Conservation (phyloP, 208 protist genomes). For the Wallacemonas sp. region DNA sequence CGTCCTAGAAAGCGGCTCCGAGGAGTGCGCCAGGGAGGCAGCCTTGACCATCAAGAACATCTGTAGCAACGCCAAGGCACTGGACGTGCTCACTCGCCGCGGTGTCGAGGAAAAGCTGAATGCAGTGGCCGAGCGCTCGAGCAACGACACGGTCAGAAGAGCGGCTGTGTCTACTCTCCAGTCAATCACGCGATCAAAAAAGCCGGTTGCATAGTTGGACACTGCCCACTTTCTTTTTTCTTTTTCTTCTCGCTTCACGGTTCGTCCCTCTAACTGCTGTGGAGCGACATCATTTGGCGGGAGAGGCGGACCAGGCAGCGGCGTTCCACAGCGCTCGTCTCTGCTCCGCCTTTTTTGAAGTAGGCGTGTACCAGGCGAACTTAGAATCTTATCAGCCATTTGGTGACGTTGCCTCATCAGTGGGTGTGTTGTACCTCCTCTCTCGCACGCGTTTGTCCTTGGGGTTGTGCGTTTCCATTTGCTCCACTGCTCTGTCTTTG, state of each 20-base stretch:
- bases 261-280: no score
- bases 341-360: no score
- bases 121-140: constrained; percentile 54
- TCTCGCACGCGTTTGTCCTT: constrained; percentile 1
- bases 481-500: constrained; percentile 2
- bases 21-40: constrained; percentile 85
- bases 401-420: no score
- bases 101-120: constrained; percentile 46
- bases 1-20: constrained; percentile 73
- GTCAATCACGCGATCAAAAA: not conserved
- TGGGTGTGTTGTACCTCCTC: not conserved
- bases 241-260: not conserved
- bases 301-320: no score
- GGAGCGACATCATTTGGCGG: no score
- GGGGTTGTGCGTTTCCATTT: constrained; percentile 15
- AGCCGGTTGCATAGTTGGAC: not conserved
- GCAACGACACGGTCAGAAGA: constrained; percentile 57
- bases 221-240: constrained; percentile 1
- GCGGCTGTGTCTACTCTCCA: constrained; percentile 71
- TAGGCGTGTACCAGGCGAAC: no score
- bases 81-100: constrained; percentile 44
- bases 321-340: no score
- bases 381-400: no score
- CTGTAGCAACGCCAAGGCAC: constrained; percentile 37
- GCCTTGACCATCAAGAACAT: constrained; percentile 87